A percentile compares a stretch with the other conserved stretches of the same genome.
Evolutionary conservation across 495 filamentous ascomycete species (phyloP).

Genomic region (Penicillium manginii): DNA sequence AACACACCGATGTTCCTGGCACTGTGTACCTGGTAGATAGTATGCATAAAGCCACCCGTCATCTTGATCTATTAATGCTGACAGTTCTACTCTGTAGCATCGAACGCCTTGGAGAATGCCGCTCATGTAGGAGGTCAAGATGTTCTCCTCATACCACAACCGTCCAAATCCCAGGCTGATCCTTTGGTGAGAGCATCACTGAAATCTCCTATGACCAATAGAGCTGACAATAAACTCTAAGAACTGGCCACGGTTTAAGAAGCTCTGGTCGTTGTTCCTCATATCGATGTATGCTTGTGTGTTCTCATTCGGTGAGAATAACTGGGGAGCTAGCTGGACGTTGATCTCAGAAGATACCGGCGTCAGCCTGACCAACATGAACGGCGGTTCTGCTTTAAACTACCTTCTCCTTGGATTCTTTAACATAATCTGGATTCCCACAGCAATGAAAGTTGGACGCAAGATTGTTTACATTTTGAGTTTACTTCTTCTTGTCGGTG

Average conservation of each 20-base stretch:
- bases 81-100: slow-evolving; percentile 10
- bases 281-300: slow-evolving; percentile 35
- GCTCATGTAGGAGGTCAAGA: slow-evolving; percentile 29
- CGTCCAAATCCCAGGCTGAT: slow-evolving; percentile 29
- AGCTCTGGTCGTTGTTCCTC: slow-evolving; percentile 32
- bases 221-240: slow-evolving; percentile 1
- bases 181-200: slow-evolving; percentile 27
- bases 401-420: slow-evolving; percentile 40
- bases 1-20: slow-evolving; percentile 33
- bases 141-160: slow-evolving; percentile 38
- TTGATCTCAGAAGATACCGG: slow-evolving; percentile 32
- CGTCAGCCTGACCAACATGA: slow-evolving; percentile 36
- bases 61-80: neutral
- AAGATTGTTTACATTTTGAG: slow-evolving; percentile 37
- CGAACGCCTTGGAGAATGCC: slow-evolving; percentile 19
- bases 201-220: neutral
- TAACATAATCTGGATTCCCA: slow-evolving; percentile 41
- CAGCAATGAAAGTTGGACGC: slow-evolving; percentile 38
- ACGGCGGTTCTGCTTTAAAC: slow-evolving; percentile 35
- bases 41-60: neutral
- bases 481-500: slow-evolving; percentile 24
- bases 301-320: slow-evolving; percentile 36
- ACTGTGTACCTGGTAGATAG: slow-evolving; percentile 38
- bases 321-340: slow-evolving; percentile 37
- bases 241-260: slow-evolving; percentile 36